Evolutionary conservation across 805 yeast genomes (phyloP).

Genomic region (Candida ficus): DNA sequence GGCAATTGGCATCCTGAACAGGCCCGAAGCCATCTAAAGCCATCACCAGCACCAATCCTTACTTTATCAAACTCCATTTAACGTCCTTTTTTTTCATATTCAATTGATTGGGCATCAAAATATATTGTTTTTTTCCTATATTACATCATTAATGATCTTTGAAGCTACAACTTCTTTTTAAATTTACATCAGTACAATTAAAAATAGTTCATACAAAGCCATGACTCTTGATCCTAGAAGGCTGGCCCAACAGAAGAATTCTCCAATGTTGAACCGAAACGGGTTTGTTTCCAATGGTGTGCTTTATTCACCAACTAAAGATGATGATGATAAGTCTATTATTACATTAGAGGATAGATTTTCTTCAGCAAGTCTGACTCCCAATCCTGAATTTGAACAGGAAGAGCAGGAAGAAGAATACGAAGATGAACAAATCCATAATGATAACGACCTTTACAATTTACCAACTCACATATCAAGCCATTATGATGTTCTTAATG

Average conservation of each 20-base stretch:
- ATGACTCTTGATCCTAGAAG: slow-evolving; percentile 24
- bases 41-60: too few relatives aligned
- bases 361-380: neutral
- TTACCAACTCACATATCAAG: slow-evolving; percentile 23
- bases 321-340: slow-evolving; percentile 13
- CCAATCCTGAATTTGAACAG: neutral
- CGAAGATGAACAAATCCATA: slow-evolving; percentile 6
- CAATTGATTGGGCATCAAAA: too few relatives aligned
- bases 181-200: too few relatives aligned
- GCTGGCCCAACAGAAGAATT: slow-evolving; percentile 3
- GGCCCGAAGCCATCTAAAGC: too few relatives aligned
- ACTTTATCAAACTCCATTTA: too few relatives aligned
- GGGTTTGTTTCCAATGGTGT: neutral
- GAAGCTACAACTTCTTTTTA: neutral
- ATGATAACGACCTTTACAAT: too few relatives aligned
- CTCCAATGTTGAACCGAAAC: neutral
- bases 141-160: neutral
- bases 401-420: neutral
- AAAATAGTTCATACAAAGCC: neutral
- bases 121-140: neutral
- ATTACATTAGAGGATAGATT: slow-evolving; percentile 17
- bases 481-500: slow-evolving; percentile 14
- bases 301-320: neutral
- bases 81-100: too few relatives aligned
- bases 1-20: too few relatives aligned